Percentiles rank a stretch among this genome's conserved stretches.
phyloP scores from a whole-genome alignment of 768 basidiomycete genomes.

The Macrolepiota dolichaula region DNA sequence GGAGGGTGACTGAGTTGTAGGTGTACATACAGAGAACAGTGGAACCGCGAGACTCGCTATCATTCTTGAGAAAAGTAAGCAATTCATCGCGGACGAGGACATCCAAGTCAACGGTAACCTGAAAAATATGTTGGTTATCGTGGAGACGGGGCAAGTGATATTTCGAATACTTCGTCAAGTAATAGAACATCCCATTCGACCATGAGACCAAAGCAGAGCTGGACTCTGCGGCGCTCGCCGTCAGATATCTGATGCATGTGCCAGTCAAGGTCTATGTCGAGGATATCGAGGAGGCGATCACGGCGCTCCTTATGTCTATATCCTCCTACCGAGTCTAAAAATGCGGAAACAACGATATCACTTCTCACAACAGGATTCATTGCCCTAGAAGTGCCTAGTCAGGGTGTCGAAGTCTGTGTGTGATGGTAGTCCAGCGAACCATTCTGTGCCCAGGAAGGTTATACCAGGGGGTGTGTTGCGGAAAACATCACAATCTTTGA shows the following conservation, averaged over 20 bases:
- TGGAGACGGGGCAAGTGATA: neutral
- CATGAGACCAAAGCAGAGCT: constrained; percentile 97
- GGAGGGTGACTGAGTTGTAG: constrained; percentile 1
- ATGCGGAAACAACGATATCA: constrained; percentile 89
- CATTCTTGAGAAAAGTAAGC: constrained; percentile 81
- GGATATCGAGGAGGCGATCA: constrained; percentile 81
- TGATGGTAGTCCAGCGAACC: constrained; percentile 42
- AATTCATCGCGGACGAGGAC: constrained; percentile 91
- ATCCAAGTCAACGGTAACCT: constrained; percentile 97
- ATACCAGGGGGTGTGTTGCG: constrained; percentile 79
- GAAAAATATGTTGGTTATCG: constrained; percentile 2
- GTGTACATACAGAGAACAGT: constrained; percentile 91
- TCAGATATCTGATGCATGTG: constrained; percentile 95
- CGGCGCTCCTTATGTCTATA: constrained; percentile 89
- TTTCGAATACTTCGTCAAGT: constrained; percentile 75
- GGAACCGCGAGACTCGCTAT: constrained; percentile 75
- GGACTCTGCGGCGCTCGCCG: constrained; percentile 88
- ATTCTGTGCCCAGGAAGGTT: constrained; percentile 91
- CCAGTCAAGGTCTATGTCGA: constrained; percentile 96
- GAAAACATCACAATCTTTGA: constrained; percentile 87
- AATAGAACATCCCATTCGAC: constrained; percentile 88
- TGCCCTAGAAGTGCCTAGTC: constrained; percentile 51
- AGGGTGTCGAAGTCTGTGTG: neutral
- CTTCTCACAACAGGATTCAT: constrained; percentile 95
- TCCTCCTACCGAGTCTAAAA: constrained; percentile 96